Percentiles rank a stretch among this genome's conserved stretches.
Evolutionary conservation across 1,284 basidiomycete genomes (phyloP).

Genomic region (Sporisorium graminicola): DNA sequence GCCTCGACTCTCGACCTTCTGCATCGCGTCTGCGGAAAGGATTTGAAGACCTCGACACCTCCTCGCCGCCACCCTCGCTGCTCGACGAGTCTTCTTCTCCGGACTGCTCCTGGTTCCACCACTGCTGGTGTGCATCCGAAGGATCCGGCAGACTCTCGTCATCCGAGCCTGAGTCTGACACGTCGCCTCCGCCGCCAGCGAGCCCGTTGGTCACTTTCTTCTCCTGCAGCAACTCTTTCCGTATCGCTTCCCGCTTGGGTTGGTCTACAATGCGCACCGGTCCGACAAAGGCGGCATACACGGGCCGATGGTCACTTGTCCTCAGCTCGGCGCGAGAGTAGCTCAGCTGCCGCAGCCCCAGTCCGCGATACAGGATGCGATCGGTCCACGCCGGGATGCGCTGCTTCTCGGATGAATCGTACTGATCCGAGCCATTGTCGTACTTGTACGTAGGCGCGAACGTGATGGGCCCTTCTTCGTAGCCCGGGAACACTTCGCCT

Average conservation of each 20-base stretch:
- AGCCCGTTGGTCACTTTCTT: slow-evolving; percentile 35
- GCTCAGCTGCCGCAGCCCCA: slow-evolving; percentile 56
- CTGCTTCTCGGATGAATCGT: slow-evolving; percentile 96
- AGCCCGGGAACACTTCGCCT: slow-evolving; percentile 79
- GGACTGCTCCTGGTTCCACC: slow-evolving; percentile 38
- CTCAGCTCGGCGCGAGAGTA: slow-evolving; percentile 80
- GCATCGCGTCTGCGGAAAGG: slow-evolving; percentile 17
- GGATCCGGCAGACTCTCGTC: slow-evolving; percentile 44
- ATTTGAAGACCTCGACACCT: not conserved
- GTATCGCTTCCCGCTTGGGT: slow-evolving; percentile 79
- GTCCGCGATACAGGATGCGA: slow-evolving; percentile 78
- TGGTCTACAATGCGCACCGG: slow-evolving; percentile 84
- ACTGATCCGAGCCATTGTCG: slow-evolving; percentile 80
- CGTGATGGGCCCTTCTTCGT: slow-evolving; percentile 85
- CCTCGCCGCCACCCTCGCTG: slow-evolving; percentile 21
- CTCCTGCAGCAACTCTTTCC: slow-evolving; percentile 73
- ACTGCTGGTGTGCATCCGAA: slow-evolving; percentile 40
- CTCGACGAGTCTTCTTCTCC: slow-evolving; percentile 6
- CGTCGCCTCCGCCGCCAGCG: slow-evolving; percentile 6
- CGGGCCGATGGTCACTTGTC: slow-evolving; percentile 94
- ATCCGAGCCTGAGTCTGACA: slow-evolving; percentile 25
- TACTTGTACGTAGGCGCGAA: slow-evolving; percentile 93
- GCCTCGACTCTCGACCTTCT: not conserved
- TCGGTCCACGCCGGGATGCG: slow-evolving; percentile 92
- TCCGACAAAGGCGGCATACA: slow-evolving; percentile 85